A percentile compares a stretch with the other conserved stretches of the same genome.
These are phyloP conservation scores for Lathyrus tuberosus DNA, from an alignment of 306 rosid genomes.

Conservation along the genomic window DNA sequence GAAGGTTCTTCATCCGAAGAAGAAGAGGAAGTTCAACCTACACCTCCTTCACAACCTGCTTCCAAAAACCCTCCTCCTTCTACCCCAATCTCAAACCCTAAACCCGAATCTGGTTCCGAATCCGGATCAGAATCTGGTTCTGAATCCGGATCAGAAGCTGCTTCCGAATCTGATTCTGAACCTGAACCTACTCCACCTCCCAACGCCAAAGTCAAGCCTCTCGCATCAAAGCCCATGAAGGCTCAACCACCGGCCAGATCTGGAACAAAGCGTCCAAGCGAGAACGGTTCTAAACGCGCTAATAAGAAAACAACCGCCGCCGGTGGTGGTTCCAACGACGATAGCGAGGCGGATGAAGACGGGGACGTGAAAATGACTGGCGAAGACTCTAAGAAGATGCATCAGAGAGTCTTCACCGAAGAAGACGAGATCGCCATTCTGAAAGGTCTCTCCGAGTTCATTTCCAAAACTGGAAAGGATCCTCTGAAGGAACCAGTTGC, in stretches of 20 bases:
- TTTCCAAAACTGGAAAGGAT: constrained; percentile 40
- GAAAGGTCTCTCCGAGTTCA: constrained; percentile 49
- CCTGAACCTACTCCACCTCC: neutral
- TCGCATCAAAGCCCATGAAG: constrained; percentile 59
- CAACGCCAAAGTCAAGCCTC: constrained; percentile 43
- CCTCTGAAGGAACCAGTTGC: constrained; percentile 39
- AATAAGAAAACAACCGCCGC: constrained; percentile 45
- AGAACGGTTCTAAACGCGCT: constrained; percentile 34
- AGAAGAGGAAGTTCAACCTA: constrained; percentile 42
- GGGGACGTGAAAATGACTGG: constrained; percentile 44
- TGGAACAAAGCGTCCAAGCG: constrained; percentile 44
- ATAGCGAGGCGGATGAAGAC: constrained; percentile 40
- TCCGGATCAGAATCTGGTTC: neutral
- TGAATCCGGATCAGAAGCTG: neutral
- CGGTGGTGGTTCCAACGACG: neutral
- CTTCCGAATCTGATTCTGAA: neutral
- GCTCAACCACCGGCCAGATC: constrained; percentile 43
- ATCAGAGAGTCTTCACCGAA: constrained; percentile 63
- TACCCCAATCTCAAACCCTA: constrained; percentile 28
- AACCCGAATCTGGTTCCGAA: constrained; percentile 45
- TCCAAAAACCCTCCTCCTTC: constrained; percentile 40
- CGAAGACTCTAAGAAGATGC: constrained; percentile 47
- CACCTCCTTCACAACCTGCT: constrained; percentile 5
- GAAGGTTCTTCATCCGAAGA: constrained; percentile 38
- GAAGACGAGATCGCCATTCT: constrained; percentile 59